Evolutionary conservation across 164 flowering plant species (phyloP).

Genomic region (Hamamelis virginiana): DNA sequence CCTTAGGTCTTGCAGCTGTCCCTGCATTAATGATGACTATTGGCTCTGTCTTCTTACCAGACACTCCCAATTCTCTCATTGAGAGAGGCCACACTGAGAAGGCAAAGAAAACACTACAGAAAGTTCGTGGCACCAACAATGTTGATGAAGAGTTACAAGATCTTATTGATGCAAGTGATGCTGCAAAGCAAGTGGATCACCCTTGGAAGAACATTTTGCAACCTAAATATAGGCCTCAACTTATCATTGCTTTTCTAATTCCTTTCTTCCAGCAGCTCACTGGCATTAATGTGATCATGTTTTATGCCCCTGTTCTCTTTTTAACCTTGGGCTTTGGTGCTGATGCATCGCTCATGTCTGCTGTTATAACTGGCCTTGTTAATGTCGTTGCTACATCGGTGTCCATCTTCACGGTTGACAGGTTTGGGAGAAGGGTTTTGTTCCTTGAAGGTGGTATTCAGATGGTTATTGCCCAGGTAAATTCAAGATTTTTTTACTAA

Average conservation of each 20-base stretch:
- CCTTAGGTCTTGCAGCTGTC: constrained; percentile 23
- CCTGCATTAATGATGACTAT: constrained; percentile 20
- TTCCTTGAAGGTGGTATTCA: constrained; percentile 38
- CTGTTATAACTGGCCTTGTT: constrained; percentile 39
- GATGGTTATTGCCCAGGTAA: constrained; percentile 38
- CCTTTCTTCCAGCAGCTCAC: constrained; percentile 46
- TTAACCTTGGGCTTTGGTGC: constrained; percentile 32
- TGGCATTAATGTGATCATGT: constrained; percentile 44
- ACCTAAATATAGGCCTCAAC: constrained; percentile 34
- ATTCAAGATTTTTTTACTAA: background rate
- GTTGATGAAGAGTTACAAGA: constrained; percentile 35
- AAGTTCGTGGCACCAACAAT: constrained; percentile 24
- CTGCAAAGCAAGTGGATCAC: constrained; percentile 20
- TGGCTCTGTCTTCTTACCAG: constrained; percentile 18
- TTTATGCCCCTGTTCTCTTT: constrained; percentile 45
- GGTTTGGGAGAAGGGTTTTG: constrained; percentile 27
- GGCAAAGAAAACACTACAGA: constrained; percentile 11
- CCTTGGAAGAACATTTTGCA: constrained; percentile 22
- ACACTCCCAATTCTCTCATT: constrained; percentile 26
- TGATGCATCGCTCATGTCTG: constrained; percentile 35
- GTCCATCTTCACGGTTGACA: constrained; percentile 32
- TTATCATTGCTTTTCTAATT: constrained; percentile 22
- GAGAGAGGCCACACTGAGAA: constrained; percentile 18
- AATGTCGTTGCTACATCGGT: constrained; percentile 22
- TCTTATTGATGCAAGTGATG: constrained; percentile 31